Percentiles rank a stretch among this genome's conserved stretches.
phyloP scores from a whole-genome alignment of 2,329 filamentous ascomycete genomes.

The Nemania diffusa region DNA sequence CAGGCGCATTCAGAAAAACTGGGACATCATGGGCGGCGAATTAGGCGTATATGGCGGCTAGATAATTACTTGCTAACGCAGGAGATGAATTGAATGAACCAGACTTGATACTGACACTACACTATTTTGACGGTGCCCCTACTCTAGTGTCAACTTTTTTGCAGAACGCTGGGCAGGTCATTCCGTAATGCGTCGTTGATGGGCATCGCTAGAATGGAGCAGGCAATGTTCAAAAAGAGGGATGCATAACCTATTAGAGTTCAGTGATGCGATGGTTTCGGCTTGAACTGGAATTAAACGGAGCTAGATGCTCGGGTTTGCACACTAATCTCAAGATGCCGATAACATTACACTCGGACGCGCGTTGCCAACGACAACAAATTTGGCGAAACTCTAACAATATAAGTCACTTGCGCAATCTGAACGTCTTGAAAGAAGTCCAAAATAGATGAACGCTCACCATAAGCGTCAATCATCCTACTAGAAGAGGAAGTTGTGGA shows the following conservation, averaged over 20 bases:
- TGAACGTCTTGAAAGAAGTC: neutral
- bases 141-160: neutral
- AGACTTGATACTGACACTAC: neutral
- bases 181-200: neutral
- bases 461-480: neutral
- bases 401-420: neutral
- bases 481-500: conserved; percentile 17
- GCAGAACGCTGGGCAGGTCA: neutral
- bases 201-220: neutral
- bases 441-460: neutral
- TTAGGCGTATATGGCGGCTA: neutral
- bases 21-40: neutral
- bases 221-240: neutral
- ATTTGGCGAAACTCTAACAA: no score
- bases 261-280: no score
- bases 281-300: no score
- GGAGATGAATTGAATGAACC: neutral
- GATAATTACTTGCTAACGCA: neutral
- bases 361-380: no score
- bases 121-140: neutral
- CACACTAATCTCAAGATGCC: no score
- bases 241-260: no score
- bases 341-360: no score
- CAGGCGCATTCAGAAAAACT: neutral
- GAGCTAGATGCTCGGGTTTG: no score